Percentiles rank a stretch among this genome's conserved stretches.
Evolutionary conservation across 305 asterid species (phyloP).

Genomic region (Plantago rigida): DNA sequence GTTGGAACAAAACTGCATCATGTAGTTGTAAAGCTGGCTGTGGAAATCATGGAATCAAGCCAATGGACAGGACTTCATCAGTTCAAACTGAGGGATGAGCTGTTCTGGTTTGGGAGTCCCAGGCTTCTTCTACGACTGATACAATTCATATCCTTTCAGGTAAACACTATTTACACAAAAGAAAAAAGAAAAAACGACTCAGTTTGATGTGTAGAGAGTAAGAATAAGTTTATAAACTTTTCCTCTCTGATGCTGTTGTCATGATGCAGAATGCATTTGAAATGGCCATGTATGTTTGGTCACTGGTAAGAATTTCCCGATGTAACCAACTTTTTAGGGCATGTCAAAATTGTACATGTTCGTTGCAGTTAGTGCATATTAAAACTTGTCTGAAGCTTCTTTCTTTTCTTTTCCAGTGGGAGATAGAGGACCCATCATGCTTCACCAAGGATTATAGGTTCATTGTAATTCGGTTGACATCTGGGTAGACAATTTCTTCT

Average conservation of each 20-base stretch:
- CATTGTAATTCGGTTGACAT: slow-evolving; percentile 58
- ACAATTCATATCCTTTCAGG: slow-evolving; percentile 86
- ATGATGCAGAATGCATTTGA: slow-evolving; percentile 81
- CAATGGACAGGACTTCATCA: slow-evolving; percentile 46
- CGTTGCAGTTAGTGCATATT: too few species aligned
- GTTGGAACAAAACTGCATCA: slow-evolving; percentile 85
- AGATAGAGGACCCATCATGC: slow-evolving; percentile 51
- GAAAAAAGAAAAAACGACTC: not conserved
- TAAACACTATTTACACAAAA: slow-evolving; percentile 14
- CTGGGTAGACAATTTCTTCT: slow-evolving; percentile 44
- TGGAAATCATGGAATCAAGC: slow-evolving; percentile 59
- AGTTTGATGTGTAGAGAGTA: not conserved
- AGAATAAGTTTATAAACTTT: not conserved
- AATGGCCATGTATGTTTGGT: slow-evolving; percentile 76
- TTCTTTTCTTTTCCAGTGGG: slow-evolving; percentile 51
- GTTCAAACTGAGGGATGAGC: slow-evolving; percentile 82
- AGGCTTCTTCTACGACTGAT: slow-evolving; percentile 64
- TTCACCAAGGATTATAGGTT: slow-evolving; percentile 40
- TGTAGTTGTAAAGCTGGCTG: slow-evolving; percentile 72
- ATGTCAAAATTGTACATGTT: too few species aligned
- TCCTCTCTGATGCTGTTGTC: slow-evolving; percentile 2
- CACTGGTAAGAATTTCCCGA: slow-evolving; percentile 48
- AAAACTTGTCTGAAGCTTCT: too few species aligned
- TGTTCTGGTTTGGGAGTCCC: slow-evolving; percentile 91
- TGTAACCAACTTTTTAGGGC: too few species aligned